These are phyloP conservation scores for Colletotrichum theobromicola DNA, from an alignment of 2,329 filamentous ascomycete species.

Conservation along the genomic window DNA sequence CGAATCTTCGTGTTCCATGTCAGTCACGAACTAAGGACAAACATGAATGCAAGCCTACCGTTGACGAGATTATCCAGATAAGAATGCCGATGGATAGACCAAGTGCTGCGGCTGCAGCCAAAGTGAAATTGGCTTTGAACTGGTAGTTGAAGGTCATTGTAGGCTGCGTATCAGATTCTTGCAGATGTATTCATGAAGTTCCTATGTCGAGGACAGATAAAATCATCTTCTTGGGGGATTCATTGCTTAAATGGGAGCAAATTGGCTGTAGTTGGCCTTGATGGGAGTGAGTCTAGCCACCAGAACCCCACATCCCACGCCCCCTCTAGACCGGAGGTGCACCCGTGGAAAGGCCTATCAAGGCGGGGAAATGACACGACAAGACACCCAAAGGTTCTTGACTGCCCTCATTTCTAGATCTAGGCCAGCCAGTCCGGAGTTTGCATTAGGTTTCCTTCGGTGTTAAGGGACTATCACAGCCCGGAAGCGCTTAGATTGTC, in stretches of 20 bases:
- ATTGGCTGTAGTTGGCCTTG: neutral
- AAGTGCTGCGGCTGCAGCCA: neutral
- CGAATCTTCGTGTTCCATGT: neutral
- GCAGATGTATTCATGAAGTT: neutral
- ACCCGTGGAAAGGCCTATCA: neutral
- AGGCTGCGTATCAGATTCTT: neutral
- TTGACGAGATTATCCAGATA: neutral
- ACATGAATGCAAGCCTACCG: neutral
- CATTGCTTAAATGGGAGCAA: neutral
- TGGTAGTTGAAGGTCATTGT: neutral
- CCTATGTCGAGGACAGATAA: neutral
- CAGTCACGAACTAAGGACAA: neutral
- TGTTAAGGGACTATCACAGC: neutral
- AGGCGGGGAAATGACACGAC: neutral
- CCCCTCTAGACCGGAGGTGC: neutral
- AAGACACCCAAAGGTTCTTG: neutral
- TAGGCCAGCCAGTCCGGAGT: neutral
- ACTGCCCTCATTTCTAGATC: neutral
- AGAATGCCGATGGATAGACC: neutral
- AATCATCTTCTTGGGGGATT: neutral
- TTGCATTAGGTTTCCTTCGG: neutral
- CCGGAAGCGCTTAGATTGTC: neutral
- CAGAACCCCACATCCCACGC: neutral
- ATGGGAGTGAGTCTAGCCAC: neutral
- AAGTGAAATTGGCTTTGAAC: neutral